A percentile compares a stretch with the other conserved stretches of the same genome.
Evolutionary conservation across 768 basidiomycete genomes (phyloP).

Genomic region (Xanthoconium stramineum): DNA sequence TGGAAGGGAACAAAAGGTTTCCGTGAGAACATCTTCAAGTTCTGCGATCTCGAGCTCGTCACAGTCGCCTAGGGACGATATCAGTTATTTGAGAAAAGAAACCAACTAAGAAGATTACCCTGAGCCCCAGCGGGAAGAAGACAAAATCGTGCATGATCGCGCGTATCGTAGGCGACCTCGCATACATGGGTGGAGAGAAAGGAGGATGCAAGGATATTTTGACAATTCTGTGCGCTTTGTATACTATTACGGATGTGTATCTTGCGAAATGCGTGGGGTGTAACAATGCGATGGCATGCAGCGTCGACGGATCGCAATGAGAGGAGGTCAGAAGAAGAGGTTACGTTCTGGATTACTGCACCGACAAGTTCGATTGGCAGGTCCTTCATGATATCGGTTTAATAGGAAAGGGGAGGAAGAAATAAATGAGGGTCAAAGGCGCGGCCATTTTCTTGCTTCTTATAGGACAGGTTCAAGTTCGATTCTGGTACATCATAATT

Average conservation of each 20-base stretch:
- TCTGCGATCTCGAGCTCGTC: conserved; percentile 32
- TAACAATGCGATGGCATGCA: conserved; percentile 24
- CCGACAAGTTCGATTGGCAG: conserved; percentile 29
- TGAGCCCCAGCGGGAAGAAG: conserved; percentile 16
- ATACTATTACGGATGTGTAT: conserved; percentile 26
- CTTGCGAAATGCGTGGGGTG: conserved; percentile 22
- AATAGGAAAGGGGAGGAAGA: no score
- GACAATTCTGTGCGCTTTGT: conserved; percentile 25
- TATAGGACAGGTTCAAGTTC: not conserved
- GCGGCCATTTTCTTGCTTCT: not conserved
- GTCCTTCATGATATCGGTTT: conserved; percentile 16
- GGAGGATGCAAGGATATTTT: conserved; percentile 21
- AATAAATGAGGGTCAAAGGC: no score
- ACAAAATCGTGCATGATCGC: conserved; percentile 24
- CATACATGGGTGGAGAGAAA: conserved; percentile 23
- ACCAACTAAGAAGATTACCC: not conserved
- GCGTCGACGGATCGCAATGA: conserved; percentile 28
- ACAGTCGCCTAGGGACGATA: conserved; percentile 8
- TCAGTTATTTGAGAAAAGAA: not conserved
- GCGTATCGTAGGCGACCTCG: conserved; percentile 29
- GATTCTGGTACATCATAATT: not conserved
- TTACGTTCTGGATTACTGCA: conserved; percentile 22
- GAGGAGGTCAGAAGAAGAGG: conserved; percentile 26
- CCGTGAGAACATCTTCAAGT: conserved; percentile 29
- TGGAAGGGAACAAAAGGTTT: conserved; percentile 22